These are phyloP conservation scores for Aristolochia contorta DNA, from an alignment of 164 flowering plant species.

Conservation along the genomic window DNA sequence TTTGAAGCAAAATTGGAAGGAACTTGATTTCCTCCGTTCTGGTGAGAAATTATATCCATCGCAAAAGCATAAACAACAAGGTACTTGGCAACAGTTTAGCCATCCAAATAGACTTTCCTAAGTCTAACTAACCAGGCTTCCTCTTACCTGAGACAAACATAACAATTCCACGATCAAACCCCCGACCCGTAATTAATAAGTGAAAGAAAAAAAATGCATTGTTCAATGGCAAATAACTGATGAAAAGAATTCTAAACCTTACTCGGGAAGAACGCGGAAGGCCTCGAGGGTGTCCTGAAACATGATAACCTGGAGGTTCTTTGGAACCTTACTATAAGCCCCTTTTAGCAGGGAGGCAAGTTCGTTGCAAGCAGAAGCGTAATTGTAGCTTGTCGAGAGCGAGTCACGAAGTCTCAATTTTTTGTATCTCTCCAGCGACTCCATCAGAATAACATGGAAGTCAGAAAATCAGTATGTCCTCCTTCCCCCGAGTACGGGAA, in stretches of 20 bases:
- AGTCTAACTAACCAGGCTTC: not conserved
- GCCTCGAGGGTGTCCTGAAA: slow-evolving; percentile 64
- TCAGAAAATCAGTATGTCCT: not conserved
- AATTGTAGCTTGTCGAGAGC: slow-evolving; percentile 25
- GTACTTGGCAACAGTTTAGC: not conserved
- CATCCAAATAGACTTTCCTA: not conserved
- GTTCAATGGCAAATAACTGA: too few relatives aligned
- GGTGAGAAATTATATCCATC: not conserved
- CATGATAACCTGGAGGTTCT: slow-evolving; percentile 53
- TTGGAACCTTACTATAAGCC: slow-evolving; percentile 47
- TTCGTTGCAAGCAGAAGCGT: slow-evolving; percentile 59
- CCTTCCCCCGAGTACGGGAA: too few relatives aligned
- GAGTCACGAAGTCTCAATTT: slow-evolving; percentile 34
- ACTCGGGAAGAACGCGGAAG: slow-evolving; percentile 61
- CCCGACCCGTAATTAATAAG: not conserved
- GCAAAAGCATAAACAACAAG: not conserved
- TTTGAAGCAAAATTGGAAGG: too few relatives aligned
- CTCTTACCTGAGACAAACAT: not conserved
- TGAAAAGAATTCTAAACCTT: not conserved
- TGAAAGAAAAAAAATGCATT: too few relatives aligned
- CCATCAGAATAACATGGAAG: not conserved
- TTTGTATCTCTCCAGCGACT: slow-evolving; percentile 38
- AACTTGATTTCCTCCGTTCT: too few relatives aligned
- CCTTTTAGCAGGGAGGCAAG: slow-evolving; percentile 48
- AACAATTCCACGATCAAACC: too few relatives aligned